phyloP scores from a whole-genome alignment of 768 basidiomycete genomes.

The Xerocomellus chrysenteron region DNA sequence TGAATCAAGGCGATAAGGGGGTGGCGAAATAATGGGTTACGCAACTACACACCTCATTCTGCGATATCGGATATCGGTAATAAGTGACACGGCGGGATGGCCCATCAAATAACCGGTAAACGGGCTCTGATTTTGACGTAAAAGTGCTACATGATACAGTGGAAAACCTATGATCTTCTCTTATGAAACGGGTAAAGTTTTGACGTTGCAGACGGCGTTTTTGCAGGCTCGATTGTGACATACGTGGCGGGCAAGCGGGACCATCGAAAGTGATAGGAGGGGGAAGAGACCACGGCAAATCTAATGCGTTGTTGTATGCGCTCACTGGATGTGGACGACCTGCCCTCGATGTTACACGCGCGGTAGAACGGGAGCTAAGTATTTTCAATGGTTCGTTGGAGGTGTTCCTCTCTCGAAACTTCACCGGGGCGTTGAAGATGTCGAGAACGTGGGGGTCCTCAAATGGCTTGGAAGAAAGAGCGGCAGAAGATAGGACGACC shows the following conservation, averaged over 20 bases:
- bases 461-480: not conserved
- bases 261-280: slow-evolving; percentile 49
- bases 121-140: slow-evolving; percentile 30
- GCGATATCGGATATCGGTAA: slow-evolving; percentile 12
- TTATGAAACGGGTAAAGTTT: not conserved
- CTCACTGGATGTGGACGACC: slow-evolving; percentile 1
- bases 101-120: slow-evolving; percentile 45
- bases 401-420: slow-evolving; percentile 37
- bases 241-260: slow-evolving; percentile 39
- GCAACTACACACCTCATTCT: slow-evolving; percentile 16
- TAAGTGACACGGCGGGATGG: slow-evolving; percentile 37
- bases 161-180: slow-evolving; percentile 2
- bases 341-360: slow-evolving; percentile 9
- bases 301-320: slow-evolving; percentile 9
- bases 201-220: slow-evolving; percentile 13
- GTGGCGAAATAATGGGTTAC: not conserved
- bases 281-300: slow-evolving; percentile 37
- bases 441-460: slow-evolving; percentile 34
- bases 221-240: slow-evolving; percentile 13
- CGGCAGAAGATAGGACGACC: slow-evolving; percentile 8
- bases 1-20: not conserved
- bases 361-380: not conserved
- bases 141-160: slow-evolving; percentile 9
- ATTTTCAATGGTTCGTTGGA: slow-evolving; percentile 20
- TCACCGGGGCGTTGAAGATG: slow-evolving; percentile 50